These are phyloP conservation scores for Penicillium longicatenatum DNA, from an alignment of 495 filamentous ascomycete genomes.

Conservation along the genomic window DNA sequence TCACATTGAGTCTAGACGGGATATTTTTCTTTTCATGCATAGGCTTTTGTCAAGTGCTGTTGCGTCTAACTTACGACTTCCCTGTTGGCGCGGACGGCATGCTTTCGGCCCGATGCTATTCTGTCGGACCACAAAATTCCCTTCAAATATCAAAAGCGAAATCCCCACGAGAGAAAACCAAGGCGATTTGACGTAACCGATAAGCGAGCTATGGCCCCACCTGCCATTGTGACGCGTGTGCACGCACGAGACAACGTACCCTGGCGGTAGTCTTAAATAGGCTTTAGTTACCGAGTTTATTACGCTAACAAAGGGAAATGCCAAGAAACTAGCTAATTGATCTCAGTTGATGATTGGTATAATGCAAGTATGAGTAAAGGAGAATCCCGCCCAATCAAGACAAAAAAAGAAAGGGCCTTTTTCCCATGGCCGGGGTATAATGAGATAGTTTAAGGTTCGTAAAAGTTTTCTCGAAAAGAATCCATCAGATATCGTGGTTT, in stretches of 20 bases:
- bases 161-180: not conserved
- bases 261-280: not conserved
- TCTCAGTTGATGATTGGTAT: not conserved
- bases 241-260: not conserved
- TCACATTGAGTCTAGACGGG: constrained; percentile 7
- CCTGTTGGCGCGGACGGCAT: not conserved
- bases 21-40: not conserved
- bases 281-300: not conserved
- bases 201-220: not conserved
- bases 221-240: not conserved
- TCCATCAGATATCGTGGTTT: no score
- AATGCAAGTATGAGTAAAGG: no score
- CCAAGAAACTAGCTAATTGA: not conserved
- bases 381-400: not conserved
- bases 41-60: not conserved
- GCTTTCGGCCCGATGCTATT: not conserved
- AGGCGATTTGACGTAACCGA: not conserved
- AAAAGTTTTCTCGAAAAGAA: no score
- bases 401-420: not conserved
- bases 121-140: constrained; percentile 1
- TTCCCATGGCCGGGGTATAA: no score
- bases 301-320: not conserved
- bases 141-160: not conserved
- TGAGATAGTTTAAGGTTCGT: not conserved
- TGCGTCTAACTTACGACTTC: no score